Evolutionary conservation across 176 grass and related monocot species (phyloP).

Genomic region (Rhynchospora tenuis): DNA sequence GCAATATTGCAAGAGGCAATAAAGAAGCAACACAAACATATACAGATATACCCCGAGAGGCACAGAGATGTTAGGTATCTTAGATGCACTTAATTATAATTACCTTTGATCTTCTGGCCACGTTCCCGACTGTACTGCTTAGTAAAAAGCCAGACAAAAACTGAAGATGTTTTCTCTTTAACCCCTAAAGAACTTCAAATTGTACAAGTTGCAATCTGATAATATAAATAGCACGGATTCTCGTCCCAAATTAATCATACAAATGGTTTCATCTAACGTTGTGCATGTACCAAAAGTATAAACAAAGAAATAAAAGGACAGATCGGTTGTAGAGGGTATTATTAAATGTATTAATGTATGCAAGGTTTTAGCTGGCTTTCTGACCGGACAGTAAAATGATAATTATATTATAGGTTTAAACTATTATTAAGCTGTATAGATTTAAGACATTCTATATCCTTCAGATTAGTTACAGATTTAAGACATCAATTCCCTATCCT

Average conservation of each 20-base stretch:
- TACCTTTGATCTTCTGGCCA: constrained; percentile 12
- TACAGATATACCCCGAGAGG: neutral
- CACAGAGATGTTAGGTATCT: neutral
- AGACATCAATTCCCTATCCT: neutral
- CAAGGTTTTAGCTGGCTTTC: neutral
- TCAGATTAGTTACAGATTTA: neutral
- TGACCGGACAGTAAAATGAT: neutral
- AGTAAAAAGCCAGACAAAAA: neutral
- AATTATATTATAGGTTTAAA: neutral
- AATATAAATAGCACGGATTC: neutral
- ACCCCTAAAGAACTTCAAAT: neutral
- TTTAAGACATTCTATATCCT: neutral
- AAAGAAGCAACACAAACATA: neutral
- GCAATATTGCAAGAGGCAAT: neutral
- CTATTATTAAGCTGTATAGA: neutral
- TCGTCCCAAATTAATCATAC: neutral
- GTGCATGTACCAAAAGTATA: neutral
- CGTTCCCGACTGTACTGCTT: neutral
- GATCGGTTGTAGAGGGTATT: neutral
- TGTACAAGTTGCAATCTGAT: neutral
- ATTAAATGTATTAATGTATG: neutral
- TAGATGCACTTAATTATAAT: neutral
- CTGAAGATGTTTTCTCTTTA: neutral
- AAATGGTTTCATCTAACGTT: neutral
- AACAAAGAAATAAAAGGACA: constrained; percentile 12